Base-by-base conservation (phyloP, 1,139 yeast genomes). In the Pneumocystis murina region DNA sequence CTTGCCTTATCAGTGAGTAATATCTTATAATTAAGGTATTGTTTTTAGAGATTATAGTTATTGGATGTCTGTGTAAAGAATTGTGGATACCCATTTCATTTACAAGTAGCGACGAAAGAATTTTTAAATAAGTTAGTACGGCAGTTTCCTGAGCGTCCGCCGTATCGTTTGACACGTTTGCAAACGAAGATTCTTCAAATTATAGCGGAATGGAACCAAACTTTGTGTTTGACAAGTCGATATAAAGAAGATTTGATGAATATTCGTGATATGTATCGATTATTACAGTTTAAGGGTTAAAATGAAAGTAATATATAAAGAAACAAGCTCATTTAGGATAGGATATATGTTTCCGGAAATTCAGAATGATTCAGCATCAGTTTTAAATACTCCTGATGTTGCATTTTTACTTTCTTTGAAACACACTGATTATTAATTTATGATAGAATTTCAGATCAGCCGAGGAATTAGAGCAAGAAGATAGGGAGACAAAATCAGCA, bases 191-290 rank as follows among this genome's bases (percentile, higher is more conserved):
- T 92, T 67, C 80, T 92, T 72, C 92, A 94, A 65, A 90, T 91
- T 64, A 86, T 92, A 71, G 96, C 92, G 74, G 97, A 92, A 75
- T 92, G 99, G 99, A 86, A 88, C 73, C 95, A 89, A 74, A 92
- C 98, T 0, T 83, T 92, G 65, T 92, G 97, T 75, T 85, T 86
- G 71, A 89, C 95, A 63, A 84, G 95, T 55, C 82, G 88, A 71
- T 87, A 92, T 74, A 89, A 88, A 73, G 95, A 90, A 61, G 99
- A 92, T 74, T 79, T 92, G 71, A 92, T 90, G 10, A 89, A 87
- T 73, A 87, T 92, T 68, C 83, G 95, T 70, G 98, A 94, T 73
- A 94, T 92, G 98, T 96, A 90, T 77, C 80, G 97, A 64, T 79
- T 92, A 65, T 80, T 92, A 69, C 79, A 86, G 66, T 87, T 87